These are phyloP conservation scores for Dillenia suffruticosa DNA, from an alignment of 164 flowering plant genomes.

Conservation along the genomic window DNA sequence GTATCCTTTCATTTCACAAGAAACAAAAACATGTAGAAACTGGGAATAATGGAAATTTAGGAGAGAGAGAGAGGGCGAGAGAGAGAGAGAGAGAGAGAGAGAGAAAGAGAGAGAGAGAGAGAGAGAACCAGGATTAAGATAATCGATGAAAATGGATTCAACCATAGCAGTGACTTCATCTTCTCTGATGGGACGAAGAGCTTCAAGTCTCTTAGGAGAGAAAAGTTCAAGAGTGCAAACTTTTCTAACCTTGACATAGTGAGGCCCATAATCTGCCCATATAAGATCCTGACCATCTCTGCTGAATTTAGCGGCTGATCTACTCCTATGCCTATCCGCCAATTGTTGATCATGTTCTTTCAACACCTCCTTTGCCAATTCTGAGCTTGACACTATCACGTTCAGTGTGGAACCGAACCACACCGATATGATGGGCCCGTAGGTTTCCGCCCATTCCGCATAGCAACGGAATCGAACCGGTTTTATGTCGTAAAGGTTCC, in stretches of 20 bases:
- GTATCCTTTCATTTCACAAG: no score
- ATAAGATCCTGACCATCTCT: constrained; percentile 50
- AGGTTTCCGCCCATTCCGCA: constrained; percentile 40
- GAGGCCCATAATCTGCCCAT: constrained; percentile 63
- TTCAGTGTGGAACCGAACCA: constrained; percentile 47
- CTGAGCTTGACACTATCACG: constrained; percentile 36
- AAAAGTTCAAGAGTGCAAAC: constrained; percentile 53
- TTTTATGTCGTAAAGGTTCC: constrained; percentile 49
- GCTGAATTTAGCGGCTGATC: constrained; percentile 40
- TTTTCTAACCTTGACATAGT: constrained; percentile 54
- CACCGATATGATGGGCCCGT: constrained; percentile 49
- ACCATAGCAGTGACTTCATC: constrained; percentile 49
- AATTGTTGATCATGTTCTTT: constrained; percentile 55
- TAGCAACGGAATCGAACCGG: constrained; percentile 51
- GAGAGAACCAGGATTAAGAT: constrained; percentile 35
- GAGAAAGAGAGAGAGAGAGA: no score
- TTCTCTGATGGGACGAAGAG: constrained; percentile 40
- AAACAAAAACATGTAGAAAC: no score
- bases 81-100: no score
- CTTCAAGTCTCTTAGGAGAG: constrained; percentile 45
- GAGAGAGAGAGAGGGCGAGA: not conserved
- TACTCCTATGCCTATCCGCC: constrained; percentile 40
- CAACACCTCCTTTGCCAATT: constrained; percentile 45
- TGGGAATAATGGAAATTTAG: no score
- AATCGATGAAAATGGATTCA: constrained; percentile 38